Evolutionary conservation across 768 basidiomycete genomes (phyloP).

Genomic region (Lentinula sp.): DNA sequence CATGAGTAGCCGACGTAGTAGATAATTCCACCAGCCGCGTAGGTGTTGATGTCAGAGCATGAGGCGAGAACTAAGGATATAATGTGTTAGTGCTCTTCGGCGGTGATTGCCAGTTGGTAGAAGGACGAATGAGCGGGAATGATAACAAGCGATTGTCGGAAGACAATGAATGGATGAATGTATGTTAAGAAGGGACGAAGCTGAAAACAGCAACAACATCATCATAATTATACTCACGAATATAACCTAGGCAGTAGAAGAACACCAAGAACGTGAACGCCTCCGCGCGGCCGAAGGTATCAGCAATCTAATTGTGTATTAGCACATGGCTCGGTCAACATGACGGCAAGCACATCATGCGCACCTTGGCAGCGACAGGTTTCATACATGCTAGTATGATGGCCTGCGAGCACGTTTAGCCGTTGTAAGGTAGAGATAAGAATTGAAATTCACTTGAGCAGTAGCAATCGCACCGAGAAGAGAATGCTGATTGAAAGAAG

Average conservation of each 20-base stretch:
- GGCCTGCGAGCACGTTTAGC: background rate
- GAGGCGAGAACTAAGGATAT: conserved; percentile 24
- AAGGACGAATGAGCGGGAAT: background rate
- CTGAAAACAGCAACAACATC: background rate
- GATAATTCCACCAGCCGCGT: conserved; percentile 32
- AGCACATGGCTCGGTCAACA: conserved; percentile 36
- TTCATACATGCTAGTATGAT: conserved; percentile 21
- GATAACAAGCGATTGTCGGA: background rate
- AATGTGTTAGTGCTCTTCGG: background rate
- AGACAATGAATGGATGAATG: background rate
- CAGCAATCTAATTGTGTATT: background rate
- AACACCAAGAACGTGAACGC: conserved; percentile 27
- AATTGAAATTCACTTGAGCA: conserved; percentile 13
- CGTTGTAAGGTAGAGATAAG: background rate
- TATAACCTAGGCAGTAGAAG: conserved; percentile 27
- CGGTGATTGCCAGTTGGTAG: background rate
- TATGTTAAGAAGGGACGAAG: conserved; percentile 9
- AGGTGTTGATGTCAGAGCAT: conserved; percentile 18
- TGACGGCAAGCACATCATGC: conserved; percentile 42
- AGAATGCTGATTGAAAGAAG: conserved; percentile 14
- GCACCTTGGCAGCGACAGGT: conserved; percentile 48
- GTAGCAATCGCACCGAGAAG: conserved; percentile 15
- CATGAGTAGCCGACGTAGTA: conserved; percentile 39
- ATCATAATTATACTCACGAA: conserved; percentile 1
- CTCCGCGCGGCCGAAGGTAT: conserved; percentile 5